Percentiles rank a stretch among this genome's conserved stretches.
Conservation (phyloP, 2,329 filamentous ascomycete species). For the Xylaria sp. region DNA sequence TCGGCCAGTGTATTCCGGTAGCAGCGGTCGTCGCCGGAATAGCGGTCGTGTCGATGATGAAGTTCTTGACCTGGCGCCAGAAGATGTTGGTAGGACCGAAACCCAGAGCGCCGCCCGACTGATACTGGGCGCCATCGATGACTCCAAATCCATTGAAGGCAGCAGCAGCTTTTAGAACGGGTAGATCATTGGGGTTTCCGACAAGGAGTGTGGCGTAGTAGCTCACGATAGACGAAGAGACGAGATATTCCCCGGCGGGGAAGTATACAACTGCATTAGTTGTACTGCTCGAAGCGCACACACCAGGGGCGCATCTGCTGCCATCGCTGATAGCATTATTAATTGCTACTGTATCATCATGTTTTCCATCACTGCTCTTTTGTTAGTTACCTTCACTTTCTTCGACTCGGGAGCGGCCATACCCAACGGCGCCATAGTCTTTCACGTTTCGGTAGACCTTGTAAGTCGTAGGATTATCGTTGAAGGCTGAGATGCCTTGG, state of each 20-base stretch:
- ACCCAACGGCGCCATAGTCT: constrained; percentile 52
- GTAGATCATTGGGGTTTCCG: constrained; percentile 55
- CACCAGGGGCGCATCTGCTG: constrained; percentile 37
- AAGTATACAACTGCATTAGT: constrained; percentile 42
- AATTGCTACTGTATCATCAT: constrained; percentile 38
- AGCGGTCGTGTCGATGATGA: constrained; percentile 65
- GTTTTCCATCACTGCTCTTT: constrained; percentile 31
- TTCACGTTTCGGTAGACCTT: constrained; percentile 54
- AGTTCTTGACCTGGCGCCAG: constrained; percentile 68
- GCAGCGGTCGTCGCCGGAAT: constrained; percentile 59
- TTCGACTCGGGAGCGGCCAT: constrained; percentile 4
- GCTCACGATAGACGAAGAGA: constrained; percentile 69
- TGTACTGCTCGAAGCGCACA: constrained; percentile 34
- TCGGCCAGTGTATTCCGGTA: constrained; percentile 74
- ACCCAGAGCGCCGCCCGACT: constrained; percentile 52
- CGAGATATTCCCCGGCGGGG: constrained; percentile 38
- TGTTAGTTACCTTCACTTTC: constrained; percentile 17
- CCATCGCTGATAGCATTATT: constrained; percentile 37
- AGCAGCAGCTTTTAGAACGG: constrained; percentile 65
- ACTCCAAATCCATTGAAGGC: constrained; percentile 61
- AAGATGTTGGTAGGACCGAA: constrained; percentile 70
- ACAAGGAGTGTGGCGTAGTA: constrained; percentile 82
- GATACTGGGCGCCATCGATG: constrained; percentile 61
- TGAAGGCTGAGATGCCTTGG: constrained; percentile 52
- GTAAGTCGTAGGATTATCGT: constrained; percentile 47